phyloP scores from a whole-genome alignment of 176 grass and related monocot species.

The Zizania latifolia region DNA sequence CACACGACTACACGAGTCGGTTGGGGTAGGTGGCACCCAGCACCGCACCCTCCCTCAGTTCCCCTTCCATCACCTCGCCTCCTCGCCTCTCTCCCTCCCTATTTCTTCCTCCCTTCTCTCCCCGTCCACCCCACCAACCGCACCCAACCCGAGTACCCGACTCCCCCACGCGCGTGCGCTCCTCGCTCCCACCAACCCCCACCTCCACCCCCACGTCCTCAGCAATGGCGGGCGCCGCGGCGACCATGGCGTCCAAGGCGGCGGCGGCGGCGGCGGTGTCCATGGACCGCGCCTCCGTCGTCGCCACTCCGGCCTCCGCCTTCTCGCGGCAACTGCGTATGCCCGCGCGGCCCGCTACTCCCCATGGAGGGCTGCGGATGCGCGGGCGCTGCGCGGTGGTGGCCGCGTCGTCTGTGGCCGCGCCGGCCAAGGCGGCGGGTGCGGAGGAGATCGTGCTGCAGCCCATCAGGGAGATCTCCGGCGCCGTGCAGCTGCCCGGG shows the following conservation, averaged over 20 bases:
- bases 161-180: neutral
- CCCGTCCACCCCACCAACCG: slow-evolving; percentile 18
- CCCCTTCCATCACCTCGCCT: neutral
- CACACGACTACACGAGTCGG: neutral
- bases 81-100: neutral
- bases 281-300: slow-evolving; percentile 22
- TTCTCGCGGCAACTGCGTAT: slow-evolving; percentile 22
- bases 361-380: neutral
- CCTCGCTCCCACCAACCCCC: slow-evolving; percentile 1
- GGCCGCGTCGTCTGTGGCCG: slow-evolving; percentile 36
- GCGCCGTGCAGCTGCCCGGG: slow-evolving; percentile 72
- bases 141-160: neutral
- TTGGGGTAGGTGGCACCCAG: slow-evolving; percentile 21
- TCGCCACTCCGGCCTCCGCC: neutral
- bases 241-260: slow-evolving; percentile 22
- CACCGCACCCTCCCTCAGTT: neutral
- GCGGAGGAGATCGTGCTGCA: slow-evolving; percentile 82
- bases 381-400: neutral
- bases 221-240: slow-evolving; percentile 3
- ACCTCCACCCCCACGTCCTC: neutral
- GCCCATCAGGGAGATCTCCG: slow-evolving; percentile 93
- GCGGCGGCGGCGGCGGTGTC: slow-evolving; percentile 22
- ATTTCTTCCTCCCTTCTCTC: slow-evolving; percentile 21
- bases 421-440: slow-evolving; percentile 38
- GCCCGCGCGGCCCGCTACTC: neutral